Percentiles rank a stretch among this genome's conserved stretches.
Conservation (phyloP, 306 rosid species). For the Malus sieversii region DNA sequence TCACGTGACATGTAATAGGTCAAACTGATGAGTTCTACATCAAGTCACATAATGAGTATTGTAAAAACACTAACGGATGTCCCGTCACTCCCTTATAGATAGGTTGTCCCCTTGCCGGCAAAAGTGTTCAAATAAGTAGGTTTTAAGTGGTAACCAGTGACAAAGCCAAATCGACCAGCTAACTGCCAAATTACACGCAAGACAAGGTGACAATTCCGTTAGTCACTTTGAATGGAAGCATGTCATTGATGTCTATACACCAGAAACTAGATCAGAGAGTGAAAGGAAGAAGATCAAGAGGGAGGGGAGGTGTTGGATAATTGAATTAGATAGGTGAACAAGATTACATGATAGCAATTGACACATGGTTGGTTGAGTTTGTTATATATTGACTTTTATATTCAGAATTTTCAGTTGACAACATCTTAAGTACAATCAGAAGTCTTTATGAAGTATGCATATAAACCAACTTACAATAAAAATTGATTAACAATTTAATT, state of each 20-base stretch:
- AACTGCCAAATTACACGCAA: not conserved
- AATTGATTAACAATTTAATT: not conserved
- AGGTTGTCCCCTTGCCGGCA: not conserved
- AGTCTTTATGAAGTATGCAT: not conserved
- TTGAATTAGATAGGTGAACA: not conserved
- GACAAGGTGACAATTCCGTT: not conserved
- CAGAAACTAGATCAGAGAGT: not conserved
- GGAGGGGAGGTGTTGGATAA: not conserved
- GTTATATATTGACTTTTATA: constrained; percentile 37
- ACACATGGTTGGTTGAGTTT: constrained; percentile 54
- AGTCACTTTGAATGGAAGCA: not conserved
- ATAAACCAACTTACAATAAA: not conserved
- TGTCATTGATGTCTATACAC: not conserved
- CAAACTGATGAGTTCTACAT: too few relatives aligned
- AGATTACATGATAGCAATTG: not conserved
- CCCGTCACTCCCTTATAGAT: not conserved
- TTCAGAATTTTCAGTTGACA: not conserved
- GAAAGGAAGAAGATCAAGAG: not conserved
- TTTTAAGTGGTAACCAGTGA: not conserved
- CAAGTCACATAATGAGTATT: too few relatives aligned
- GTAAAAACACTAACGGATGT: too few relatives aligned
- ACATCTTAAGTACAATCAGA: not conserved
- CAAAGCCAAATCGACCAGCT: not conserved
- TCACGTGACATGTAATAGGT: not conserved
- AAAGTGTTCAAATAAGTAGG: not conserved